A percentile compares a stretch with the other conserved stretches of the same genome.
Conservation (phyloP, 257 asterid genomes). For the Eustoma russellianum region DNA sequence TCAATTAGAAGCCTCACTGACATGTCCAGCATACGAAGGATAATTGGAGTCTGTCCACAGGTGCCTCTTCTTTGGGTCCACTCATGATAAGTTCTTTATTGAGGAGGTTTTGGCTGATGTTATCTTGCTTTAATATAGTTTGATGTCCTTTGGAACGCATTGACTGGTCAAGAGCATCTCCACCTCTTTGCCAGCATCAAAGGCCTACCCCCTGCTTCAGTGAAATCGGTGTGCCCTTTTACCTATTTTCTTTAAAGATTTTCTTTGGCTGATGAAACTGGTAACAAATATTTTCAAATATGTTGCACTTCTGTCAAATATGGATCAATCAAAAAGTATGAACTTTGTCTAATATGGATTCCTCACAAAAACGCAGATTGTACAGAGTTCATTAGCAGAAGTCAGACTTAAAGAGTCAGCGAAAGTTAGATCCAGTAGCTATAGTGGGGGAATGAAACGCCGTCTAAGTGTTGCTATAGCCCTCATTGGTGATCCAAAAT, state of each 20-base stretch:
- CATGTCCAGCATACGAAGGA: conserved; percentile 66
- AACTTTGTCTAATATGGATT: conserved; percentile 4
- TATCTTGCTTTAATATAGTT: conserved; percentile 36
- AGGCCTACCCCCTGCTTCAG: conserved; percentile 56
- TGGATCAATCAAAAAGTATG: background rate
- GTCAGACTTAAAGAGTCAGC: conserved; percentile 78
- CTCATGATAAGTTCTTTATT: background rate
- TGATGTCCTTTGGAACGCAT: conserved; percentile 84
- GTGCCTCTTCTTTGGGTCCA: conserved; percentile 22
- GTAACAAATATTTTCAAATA: background rate
- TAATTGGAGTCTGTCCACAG: conserved; percentile 97
- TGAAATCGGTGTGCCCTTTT: conserved; percentile 35
- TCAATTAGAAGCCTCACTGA: conserved; percentile 67
- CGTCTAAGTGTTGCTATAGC: conserved; percentile 95
- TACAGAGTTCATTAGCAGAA: conserved; percentile 52
- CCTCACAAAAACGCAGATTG: conserved; percentile 34
- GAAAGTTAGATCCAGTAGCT: conserved; percentile 68
- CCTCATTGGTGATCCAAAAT: conserved; percentile 81
- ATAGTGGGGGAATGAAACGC: conserved; percentile 94
- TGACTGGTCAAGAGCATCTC: conserved; percentile 85
- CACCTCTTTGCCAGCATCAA: conserved; percentile 72
- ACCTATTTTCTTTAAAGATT: background rate
- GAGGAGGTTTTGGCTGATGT: conserved; percentile 9
- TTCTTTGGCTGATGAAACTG: background rate
- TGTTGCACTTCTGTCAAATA: background rate